Evolutionary conservation across 257 asterid genomes (phyloP), one percentile per base, ranked within the genome.

Genomic region (Solanum corneliomulleri): DNA sequence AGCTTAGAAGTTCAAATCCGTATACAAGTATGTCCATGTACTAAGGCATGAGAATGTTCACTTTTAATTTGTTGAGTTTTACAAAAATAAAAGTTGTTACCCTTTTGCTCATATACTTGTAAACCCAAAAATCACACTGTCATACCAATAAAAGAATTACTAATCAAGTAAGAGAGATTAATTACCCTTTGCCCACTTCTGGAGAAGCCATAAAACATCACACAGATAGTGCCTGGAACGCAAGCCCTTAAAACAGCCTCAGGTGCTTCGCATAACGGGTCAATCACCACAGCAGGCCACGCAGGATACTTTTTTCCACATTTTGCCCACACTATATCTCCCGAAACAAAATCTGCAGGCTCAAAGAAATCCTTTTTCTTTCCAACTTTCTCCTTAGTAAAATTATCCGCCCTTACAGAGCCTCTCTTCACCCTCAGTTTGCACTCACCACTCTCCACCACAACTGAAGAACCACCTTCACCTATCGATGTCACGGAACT

Each of bases 231-330:
- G 85, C 93, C 96, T 3, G 97, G 95, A 86, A 94, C 91, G 89
- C 95, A 92, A 68, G 99, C 99, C 88, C 95, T 88, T 72, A 93
- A 66, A 27, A 97, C 99, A 3, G 89, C 70, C 45, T 92, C 96
- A 5, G 99, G 99, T 27, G 99, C 99, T 89, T 96, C 93, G 75
- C 87, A 86, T 20, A 91, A 87, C 23, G 99, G 99, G 62, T 97
- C 98, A 62, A 97, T 95, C 52, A 96, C 99, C 68, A 91, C 86
- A 69, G 98, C 99, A 33, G 99, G 99, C 99, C 99, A 97, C 71
- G 99, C 98, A 23, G 99, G 98, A 49, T 86, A 95, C 23, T 91
- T 88, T 89, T 94, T 97, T 78, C 99, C 99, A 85, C 98, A 96
- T 86, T 93, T 97, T 7, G 99, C 99, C 99, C 99, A 97, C 71